Percentiles rank a stretch among this genome's conserved stretches.
phyloP scores from a whole-genome alignment of 2,329 filamentous ascomycete species.

The Blastomyces parvus region DNA sequence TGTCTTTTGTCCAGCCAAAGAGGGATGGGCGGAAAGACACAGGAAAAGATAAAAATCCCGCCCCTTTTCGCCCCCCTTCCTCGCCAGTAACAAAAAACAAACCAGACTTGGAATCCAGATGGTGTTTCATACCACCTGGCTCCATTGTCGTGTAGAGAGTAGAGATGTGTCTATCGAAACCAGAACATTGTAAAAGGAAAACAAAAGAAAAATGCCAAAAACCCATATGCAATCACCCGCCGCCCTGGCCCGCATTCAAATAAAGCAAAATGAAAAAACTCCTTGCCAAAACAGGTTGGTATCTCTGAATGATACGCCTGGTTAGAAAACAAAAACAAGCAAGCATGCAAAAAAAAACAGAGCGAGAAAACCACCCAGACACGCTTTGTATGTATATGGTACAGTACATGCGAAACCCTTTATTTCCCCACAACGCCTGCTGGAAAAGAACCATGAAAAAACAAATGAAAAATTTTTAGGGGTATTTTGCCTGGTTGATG shows the following conservation, averaged over 20 bases:
- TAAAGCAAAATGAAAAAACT: neutral
- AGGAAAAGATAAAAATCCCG: neutral
- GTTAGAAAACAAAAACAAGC: neutral
- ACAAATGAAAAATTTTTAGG: neutral
- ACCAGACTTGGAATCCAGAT: neutral
- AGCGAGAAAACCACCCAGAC: neutral
- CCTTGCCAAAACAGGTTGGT: neutral
- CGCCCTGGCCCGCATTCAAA: too few species aligned
- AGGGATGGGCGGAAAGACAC: neutral
- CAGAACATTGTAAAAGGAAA: slow-evolving; percentile 6
- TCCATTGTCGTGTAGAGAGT: slow-evolving; percentile 15
- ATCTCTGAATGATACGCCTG: slow-evolving; percentile 4
- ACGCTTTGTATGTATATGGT: slow-evolving; percentile 5
- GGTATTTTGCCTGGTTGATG: neutral
- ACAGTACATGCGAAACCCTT: slow-evolving; percentile 4
- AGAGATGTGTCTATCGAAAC: slow-evolving; percentile 18
- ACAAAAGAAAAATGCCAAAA: slow-evolving; percentile 5
- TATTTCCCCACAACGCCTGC: slow-evolving; percentile 9
- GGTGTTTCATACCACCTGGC: slow-evolving; percentile 19
- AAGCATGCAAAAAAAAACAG: neutral
- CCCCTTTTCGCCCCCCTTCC: too few species aligned
- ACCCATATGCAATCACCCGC: slow-evolving; percentile 7
- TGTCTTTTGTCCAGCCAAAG: too few species aligned
- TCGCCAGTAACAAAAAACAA: neutral
- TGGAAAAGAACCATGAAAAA: neutral